A percentile compares a stretch with the other conserved stretches of the same genome.
phyloP scores from a whole-genome alignment of 2,329 filamentous ascomycete species.

The Uncinocarpus reesii region DNA sequence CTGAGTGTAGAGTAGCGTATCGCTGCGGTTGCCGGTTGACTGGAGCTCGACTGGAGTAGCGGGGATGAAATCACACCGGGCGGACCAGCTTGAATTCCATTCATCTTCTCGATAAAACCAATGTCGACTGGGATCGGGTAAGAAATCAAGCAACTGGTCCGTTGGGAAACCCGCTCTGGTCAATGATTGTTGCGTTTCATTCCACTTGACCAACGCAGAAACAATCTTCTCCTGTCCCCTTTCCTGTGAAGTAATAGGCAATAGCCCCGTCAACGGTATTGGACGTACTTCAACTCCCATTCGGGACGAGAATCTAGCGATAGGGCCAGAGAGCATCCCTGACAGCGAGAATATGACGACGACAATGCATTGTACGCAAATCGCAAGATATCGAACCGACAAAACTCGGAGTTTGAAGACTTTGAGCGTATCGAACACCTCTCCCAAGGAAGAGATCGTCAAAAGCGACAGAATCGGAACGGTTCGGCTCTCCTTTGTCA shows the following conservation, averaged over 20 bases:
- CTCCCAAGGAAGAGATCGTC: background rate
- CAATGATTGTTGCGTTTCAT: background rate
- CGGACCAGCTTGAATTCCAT: conserved; percentile 1
- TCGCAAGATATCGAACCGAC: background rate
- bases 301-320: background rate
- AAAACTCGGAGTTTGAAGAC: background rate
- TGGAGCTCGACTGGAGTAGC: background rate
- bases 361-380: background rate
- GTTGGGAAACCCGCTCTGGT: background rate
- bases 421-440: background rate
- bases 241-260: background rate
- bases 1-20: background rate
- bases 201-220: background rate
- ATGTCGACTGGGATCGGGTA: background rate
- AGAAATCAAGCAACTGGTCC: conserved; percentile 1
- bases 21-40: background rate
- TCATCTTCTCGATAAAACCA: background rate
- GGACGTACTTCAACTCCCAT: background rate
- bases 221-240: background rate
- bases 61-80: background rate
- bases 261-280: background rate
- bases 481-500: background rate
- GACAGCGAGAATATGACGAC: background rate
- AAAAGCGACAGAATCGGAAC: background rate
- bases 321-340: background rate